Evolutionary conservation across 768 basidiomycete species (phyloP), one percentile per base, ranked within the genome.

Genomic region (Baorangia bicolor): DNA sequence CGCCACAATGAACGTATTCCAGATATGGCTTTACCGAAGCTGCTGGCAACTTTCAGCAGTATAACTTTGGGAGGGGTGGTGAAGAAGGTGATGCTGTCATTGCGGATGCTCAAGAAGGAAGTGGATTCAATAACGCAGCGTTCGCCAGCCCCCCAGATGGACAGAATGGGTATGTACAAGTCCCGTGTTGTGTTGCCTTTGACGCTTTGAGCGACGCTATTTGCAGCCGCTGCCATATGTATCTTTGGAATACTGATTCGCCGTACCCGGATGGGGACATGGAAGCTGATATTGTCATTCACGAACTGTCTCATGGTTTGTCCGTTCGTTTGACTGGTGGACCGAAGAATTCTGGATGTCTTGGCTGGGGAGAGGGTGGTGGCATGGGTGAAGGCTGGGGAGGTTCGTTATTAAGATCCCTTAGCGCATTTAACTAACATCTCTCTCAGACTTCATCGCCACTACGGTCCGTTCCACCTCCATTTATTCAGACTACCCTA

Each of bases 361-460:
- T 98, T 53, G 93, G 92, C 13, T 98, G 90, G 87, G 95, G 96
- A 49, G 94, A 98, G 76, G 81, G 86, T 27, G 96, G 96, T 35
- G 96, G 94, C 23, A 98, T 98, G 95, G 95, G 95, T 61, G 94
- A 97, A 74, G 94, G 94, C 14, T 97, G 94, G 94, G 94, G 94
- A 59, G 86, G 84, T 81, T 53, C 42, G 76, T 72, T 10, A 3
- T 10, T 13, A n/a, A n/a, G n/a, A n/a, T n/a, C n/a, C n/a, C n/a
- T 25, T 46, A 5, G 8, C 53, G 6, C 48, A 42, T 4, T 14
- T 21, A 28, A 40, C 47, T 52, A 10, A 64, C 20, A 2, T 37
- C 3, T 23, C n/a, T n/a, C 11, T 30, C 45, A 78, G 91, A 94
- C 64, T 94, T 87, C 76, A 74, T 97, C 47, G 95, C 94, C 5